Evolutionary conservation across 495 filamentous ascomycete species (phyloP).

Genomic region (Penicillium robsamsonii): DNA sequence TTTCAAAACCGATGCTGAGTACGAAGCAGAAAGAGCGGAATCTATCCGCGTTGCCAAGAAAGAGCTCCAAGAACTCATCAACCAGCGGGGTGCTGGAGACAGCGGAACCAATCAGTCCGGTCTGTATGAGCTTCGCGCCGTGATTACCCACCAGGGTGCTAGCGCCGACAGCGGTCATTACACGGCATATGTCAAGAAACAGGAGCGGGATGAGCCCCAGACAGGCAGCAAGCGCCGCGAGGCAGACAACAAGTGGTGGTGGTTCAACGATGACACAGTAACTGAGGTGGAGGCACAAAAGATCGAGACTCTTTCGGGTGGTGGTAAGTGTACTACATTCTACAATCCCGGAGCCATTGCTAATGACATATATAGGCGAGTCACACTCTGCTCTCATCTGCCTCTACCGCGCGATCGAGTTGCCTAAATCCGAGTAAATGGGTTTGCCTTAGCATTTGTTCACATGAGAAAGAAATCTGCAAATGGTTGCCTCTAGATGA

Average conservation of each 20-base stretch:
- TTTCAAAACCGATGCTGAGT: slow-evolving; percentile 90
- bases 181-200: slow-evolving; percentile 95
- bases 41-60: slow-evolving; percentile 75
- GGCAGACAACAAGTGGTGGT: slow-evolving; percentile 97
- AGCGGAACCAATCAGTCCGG: slow-evolving; percentile 86
- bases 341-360: slow-evolving; percentile 2
- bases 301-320: slow-evolving; percentile 85
- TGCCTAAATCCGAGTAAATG: slow-evolving; percentile 51
- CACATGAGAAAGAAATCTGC: slow-evolving; percentile 3
- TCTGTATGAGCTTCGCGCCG: slow-evolving; percentile 88
- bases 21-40: slow-evolving; percentile 77
- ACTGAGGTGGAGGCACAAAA: slow-evolving; percentile 88
- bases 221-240: slow-evolving; percentile 65
- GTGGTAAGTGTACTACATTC: slow-evolving; percentile 56
- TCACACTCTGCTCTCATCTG: slow-evolving; percentile 92
- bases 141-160: slow-evolving; percentile 96
- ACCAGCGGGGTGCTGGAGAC: slow-evolving; percentile 68
- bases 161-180: slow-evolving; percentile 98
- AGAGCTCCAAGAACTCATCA: slow-evolving; percentile 72
- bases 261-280: slow-evolving; percentile 99
- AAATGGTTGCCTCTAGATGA: slow-evolving; percentile 24
- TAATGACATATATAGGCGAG: slow-evolving; percentile 58
- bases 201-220: slow-evolving; percentile 57
- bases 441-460: not conserved
- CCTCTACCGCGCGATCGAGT: slow-evolving; percentile 81